These are phyloP conservation scores for Pistacia integerrima DNA, from an alignment of 345 rosid genomes.

Conservation along the genomic window DNA sequence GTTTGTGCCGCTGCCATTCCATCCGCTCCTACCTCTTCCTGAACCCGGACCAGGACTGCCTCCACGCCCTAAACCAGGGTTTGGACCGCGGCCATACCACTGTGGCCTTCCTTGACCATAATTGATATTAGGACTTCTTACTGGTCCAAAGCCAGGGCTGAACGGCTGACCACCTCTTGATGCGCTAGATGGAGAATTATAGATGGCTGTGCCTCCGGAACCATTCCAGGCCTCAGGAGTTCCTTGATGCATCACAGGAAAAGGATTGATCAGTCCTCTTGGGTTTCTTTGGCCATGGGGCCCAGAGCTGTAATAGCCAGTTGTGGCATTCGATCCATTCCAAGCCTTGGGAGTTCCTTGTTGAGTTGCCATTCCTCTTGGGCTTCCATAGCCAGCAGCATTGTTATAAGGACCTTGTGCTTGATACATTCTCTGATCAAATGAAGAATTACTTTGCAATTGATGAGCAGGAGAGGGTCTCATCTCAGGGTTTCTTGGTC, in stretches of 20 bases:
- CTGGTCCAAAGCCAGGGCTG: conserved; percentile 35
- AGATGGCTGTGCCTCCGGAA: conserved; percentile 34
- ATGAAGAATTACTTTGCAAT: conserved; percentile 36
- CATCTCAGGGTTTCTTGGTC: conserved; percentile 34
- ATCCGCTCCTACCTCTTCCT: conserved; percentile 52
- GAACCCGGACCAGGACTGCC: conserved; percentile 39
- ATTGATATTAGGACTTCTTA: conserved; percentile 30
- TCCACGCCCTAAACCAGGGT: conserved; percentile 26
- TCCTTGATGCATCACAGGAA: conserved; percentile 45
- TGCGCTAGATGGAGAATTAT: conserved; percentile 33
- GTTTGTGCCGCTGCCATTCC: conserved; percentile 33
- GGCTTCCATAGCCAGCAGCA: conserved; percentile 31
- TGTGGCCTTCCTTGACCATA: conserved; percentile 41
- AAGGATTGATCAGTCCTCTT: conserved; percentile 38
- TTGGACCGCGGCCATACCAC: conserved; percentile 36
- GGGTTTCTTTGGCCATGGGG: conserved; percentile 29
- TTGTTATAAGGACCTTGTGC: conserved; percentile 35
- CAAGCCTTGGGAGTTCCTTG: conserved; percentile 45
- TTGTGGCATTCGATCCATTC: conserved; percentile 37
- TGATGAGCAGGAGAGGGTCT: conserved; percentile 41
- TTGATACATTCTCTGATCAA: conserved; percentile 42
- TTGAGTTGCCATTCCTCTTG: conserved; percentile 40
- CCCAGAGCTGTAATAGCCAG: conserved; percentile 31
- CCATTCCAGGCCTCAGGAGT: conserved; percentile 39
- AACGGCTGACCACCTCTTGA: conserved; percentile 16